A percentile compares a stretch with the other conserved stretches of the same genome.
Evolutionary conservation across 805 yeast genomes (phyloP).

Genomic region (Lipomyces mesembrius): DNA sequence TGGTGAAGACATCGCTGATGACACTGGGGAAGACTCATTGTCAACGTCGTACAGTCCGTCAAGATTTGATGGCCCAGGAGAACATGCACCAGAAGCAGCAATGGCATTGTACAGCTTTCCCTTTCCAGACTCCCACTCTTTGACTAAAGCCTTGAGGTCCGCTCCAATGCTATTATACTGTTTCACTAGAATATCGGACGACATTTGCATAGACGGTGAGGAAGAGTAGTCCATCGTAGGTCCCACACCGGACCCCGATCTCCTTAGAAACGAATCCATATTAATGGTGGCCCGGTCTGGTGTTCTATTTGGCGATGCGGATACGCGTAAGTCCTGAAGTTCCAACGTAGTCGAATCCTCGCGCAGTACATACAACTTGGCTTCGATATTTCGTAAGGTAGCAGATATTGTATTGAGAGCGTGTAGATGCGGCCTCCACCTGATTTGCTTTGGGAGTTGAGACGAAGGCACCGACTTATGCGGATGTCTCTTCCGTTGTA

Average conservation of each 20-base stretch:
- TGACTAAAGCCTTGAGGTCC: conserved; percentile 27
- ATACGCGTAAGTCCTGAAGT: conserved; percentile 13
- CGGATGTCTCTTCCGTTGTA: background rate
- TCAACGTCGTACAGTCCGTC: background rate
- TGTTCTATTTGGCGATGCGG: background rate
- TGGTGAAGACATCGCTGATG: conserved; percentile 24
- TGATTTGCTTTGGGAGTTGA: background rate
- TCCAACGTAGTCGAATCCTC: conserved; percentile 30
- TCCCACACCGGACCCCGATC: conserved; percentile 16
- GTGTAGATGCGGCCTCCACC: conserved; percentile 30
- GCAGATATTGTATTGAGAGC: conserved; percentile 30
- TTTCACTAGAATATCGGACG: conserved; percentile 22
- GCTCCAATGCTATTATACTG: conserved; percentile 33
- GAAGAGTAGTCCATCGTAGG: conserved; percentile 3
- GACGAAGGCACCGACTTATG: background rate
- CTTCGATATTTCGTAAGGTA: conserved; percentile 34
- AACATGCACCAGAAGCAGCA: background rate
- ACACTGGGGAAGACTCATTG: conserved; percentile 12
- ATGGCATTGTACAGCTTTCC: conserved; percentile 23
- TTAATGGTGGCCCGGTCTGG: background rate
- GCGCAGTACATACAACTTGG: conserved; percentile 33
- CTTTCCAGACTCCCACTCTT: conserved; percentile 36
- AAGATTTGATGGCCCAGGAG: background rate
- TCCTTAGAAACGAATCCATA: conserved; percentile 16
- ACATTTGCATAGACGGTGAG: conserved; percentile 3